These are phyloP conservation scores for Hypoxylon sp. DNA, from an alignment of 2,329 filamentous ascomycete genomes.

Conservation along the genomic window DNA sequence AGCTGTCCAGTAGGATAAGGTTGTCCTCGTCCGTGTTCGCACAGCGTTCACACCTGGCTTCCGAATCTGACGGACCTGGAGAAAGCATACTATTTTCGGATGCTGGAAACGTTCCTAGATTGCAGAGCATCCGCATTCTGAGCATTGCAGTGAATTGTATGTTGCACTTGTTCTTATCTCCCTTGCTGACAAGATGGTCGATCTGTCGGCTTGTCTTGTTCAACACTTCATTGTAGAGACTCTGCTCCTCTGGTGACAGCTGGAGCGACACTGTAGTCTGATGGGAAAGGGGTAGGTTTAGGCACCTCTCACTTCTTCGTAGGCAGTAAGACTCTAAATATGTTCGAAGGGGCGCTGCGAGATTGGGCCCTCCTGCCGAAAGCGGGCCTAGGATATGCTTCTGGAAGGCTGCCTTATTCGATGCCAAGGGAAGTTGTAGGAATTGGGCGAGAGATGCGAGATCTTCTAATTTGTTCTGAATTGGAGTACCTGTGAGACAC, in stretches of 20 bases:
- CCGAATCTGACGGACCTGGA: background rate
- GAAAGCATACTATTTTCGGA: background rate
- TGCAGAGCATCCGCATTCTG: conserved; percentile 15
- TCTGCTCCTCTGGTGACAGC: conserved; percentile 3
- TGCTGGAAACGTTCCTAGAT: conserved; percentile 4
- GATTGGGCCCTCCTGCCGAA: background rate
- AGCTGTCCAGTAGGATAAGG: background rate
- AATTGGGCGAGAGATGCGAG: conserved; percentile 47
- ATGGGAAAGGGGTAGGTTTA: background rate
- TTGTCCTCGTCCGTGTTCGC: background rate
- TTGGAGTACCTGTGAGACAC: conserved; percentile 51
- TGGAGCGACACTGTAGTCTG: background rate
- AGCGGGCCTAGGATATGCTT: conserved; percentile 24
- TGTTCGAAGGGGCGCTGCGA: conserved; percentile 11
- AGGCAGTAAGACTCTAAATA: conserved; percentile 20
- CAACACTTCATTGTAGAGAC: background rate
- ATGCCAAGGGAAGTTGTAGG: conserved; percentile 35
- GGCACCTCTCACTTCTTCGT: conserved; percentile 3
- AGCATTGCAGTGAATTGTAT: conserved; percentile 9
- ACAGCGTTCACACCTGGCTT: conserved; percentile 9
- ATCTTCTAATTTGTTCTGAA: conserved; percentile 51
- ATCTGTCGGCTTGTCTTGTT: background rate
- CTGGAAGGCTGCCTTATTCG: conserved; percentile 24
- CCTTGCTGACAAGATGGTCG: conserved; percentile 1
- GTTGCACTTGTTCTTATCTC: conserved; percentile 1